Conservation (phyloP, 2,329 filamentous ascomycete genomes). For the Fusarium albosuccineum region DNA sequence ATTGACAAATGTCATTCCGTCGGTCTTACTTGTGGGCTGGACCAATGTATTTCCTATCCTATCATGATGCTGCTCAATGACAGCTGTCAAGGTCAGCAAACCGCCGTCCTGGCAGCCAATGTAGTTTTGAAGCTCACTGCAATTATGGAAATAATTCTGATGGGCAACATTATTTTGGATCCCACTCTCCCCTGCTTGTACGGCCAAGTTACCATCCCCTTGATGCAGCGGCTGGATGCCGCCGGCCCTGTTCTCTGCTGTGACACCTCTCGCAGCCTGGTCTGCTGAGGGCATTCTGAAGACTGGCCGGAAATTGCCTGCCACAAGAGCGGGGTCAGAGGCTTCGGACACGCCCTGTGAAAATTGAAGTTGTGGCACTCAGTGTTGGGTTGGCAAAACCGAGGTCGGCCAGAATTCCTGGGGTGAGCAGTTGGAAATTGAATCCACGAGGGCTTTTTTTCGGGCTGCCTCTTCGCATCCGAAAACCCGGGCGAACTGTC, state of each 20-base stretch:
- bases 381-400: too few relatives aligned
- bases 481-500: too few relatives aligned
- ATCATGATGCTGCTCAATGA: neutral
- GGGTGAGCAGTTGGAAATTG: too few relatives aligned
- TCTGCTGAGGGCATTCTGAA: neutral
- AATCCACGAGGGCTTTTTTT: too few relatives aligned
- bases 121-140: neutral
- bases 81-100: neutral
- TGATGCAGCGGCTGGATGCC: constrained; percentile 2
- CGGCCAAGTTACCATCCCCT: neutral
- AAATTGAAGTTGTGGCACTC: too few relatives aligned
- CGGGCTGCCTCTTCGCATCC: too few relatives aligned
- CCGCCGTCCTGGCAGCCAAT: neutral
- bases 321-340: too few relatives aligned
- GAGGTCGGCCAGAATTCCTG: too few relatives aligned
- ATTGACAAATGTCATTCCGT: too few relatives aligned
- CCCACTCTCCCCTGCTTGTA: neutral
- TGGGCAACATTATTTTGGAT: neutral
- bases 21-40: neutral
- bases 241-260: neutral
- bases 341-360: too few relatives aligned
- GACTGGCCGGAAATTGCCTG: too few relatives aligned
- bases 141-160: constrained; percentile 1
- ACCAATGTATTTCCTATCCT: neutral
- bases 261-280: neutral